A percentile compares a stretch with the other conserved stretches of the same genome.
phyloP scores from a whole-genome alignment of 139 green algal genomes.

The Yamagishiella unicocca region DNA sequence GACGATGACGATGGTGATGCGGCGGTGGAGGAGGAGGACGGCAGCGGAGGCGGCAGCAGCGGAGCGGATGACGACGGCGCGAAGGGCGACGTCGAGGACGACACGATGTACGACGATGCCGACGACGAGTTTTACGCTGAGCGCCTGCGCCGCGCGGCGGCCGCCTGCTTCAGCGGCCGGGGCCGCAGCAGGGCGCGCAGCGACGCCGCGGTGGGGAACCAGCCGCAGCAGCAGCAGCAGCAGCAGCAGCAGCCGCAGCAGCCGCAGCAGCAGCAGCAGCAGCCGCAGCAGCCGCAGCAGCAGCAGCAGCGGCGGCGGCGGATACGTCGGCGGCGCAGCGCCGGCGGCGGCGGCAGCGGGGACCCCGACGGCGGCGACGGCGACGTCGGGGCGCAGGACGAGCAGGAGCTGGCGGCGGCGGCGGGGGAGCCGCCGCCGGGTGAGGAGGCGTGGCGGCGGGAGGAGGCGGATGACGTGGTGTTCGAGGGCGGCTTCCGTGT shows the following conservation, averaged over 20 bases:
- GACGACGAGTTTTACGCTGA: constrained; percentile 48
- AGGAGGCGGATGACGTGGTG: constrained; percentile 54
- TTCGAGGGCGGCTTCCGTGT: constrained; percentile 82
- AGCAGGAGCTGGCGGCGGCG: not conserved
- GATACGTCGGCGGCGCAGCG: not conserved
- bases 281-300: not conserved
- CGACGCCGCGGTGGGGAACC: not conserved
- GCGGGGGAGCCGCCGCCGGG: not conserved
- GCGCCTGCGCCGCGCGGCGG: not conserved
- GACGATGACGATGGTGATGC: not conserved
- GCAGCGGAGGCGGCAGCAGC: not conserved
- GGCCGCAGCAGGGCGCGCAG: not conserved
- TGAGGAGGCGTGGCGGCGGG: not conserved
- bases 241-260: too few relatives aligned
- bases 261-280: not conserved
- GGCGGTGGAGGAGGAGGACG: not conserved
- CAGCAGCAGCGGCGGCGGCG: not conserved
- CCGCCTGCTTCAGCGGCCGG: not conserved
- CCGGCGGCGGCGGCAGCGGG: not conserved
- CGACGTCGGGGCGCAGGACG: not conserved
- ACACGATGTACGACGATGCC: constrained; percentile 44
- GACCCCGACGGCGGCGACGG: not conserved
- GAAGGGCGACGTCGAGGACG: not conserved
- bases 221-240: not conserved
- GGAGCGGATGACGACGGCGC: not conserved